phyloP scores from a whole-genome alignment of 1,139 yeast species.

The Arxiozyma bovina region DNA sequence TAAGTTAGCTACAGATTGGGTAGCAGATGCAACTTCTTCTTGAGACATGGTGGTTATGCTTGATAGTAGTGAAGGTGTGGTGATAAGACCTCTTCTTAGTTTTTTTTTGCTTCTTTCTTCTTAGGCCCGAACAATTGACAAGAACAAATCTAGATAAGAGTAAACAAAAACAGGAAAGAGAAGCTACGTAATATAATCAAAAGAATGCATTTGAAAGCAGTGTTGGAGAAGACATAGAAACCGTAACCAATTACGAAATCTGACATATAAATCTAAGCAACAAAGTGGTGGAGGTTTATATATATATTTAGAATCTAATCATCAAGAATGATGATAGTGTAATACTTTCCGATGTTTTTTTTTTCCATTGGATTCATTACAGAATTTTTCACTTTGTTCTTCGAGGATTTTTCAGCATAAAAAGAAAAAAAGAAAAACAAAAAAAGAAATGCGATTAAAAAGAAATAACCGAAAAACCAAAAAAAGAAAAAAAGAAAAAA shows the following conservation, averaged over 20 bases:
- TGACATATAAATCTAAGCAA: neutral
- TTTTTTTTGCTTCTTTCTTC: neutral
- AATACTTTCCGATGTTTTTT: neutral
- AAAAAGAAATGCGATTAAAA: no score
- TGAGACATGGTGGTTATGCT: slow-evolving; percentile 28
- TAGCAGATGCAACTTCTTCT: slow-evolving; percentile 45
- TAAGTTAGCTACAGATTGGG: slow-evolving; percentile 80
- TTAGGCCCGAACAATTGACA: neutral
- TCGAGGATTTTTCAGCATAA: neutral
- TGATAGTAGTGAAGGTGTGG: neutral
- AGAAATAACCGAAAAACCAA: neutral
- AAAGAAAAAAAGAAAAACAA: no score
- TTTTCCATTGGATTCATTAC: neutral
- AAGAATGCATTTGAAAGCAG: neutral
- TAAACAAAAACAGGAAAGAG: neutral
- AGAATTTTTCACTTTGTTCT: neutral
- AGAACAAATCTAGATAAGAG: neutral
- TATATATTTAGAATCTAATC: no score
- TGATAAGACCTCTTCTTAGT: neutral
- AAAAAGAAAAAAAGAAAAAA: no score
- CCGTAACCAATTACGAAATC: neutral
- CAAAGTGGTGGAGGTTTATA: no score
- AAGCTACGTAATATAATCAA: no score
- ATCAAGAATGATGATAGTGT: neutral
- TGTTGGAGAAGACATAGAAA: neutral